Percentiles rank a stretch among this genome's conserved stretches.
Evolutionary conservation across 1,284 basidiomycete species (phyloP).

Genomic region (Boletus sp.): DNA sequence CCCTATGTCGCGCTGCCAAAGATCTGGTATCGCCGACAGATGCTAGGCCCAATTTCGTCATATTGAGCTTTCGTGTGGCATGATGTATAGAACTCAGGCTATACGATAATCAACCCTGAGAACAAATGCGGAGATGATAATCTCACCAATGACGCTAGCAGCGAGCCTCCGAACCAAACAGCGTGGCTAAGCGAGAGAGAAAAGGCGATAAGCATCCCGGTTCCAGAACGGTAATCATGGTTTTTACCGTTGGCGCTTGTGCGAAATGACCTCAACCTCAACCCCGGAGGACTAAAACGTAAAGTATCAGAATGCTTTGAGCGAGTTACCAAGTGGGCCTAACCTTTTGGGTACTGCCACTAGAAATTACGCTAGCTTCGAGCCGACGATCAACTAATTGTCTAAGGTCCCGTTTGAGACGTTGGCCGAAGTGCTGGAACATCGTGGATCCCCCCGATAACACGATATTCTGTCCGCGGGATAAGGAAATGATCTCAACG

Average conservation of each 20-base stretch:
- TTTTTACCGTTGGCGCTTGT: slow-evolving; percentile 89
- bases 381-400: slow-evolving; percentile 91
- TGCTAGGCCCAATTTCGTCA: slow-evolving; percentile 95
- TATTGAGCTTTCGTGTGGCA: slow-evolving; percentile 98
- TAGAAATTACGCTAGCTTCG: slow-evolving; percentile 72
- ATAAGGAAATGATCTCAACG: neutral
- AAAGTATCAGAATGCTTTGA: slow-evolving; percentile 9
- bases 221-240: neutral
- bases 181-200: slow-evolving; percentile 62
- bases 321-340: slow-evolving; percentile 17
- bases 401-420: slow-evolving; percentile 94
- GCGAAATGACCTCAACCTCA: slow-evolving; percentile 96
- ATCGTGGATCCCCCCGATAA: slow-evolving; percentile 95
- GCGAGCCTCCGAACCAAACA: slow-evolving; percentile 97
- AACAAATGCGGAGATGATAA: neutral
- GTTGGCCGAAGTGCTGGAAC: slow-evolving; percentile 97
- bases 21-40: slow-evolving; percentile 93
- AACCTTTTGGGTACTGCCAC: slow-evolving; percentile 78
- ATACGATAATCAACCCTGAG: slow-evolving; percentile 5
- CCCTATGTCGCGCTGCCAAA: slow-evolving; percentile 83
- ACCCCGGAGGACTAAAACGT: slow-evolving; percentile 81
- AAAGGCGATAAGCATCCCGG: slow-evolving; percentile 7
- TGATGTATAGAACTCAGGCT: slow-evolving; percentile 98
- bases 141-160: slow-evolving; percentile 83
- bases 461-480: slow-evolving; percentile 75